Evolutionary conservation across 1,284 basidiomycete species (phyloP).

Genomic region (Rhodotorula sp.): DNA sequence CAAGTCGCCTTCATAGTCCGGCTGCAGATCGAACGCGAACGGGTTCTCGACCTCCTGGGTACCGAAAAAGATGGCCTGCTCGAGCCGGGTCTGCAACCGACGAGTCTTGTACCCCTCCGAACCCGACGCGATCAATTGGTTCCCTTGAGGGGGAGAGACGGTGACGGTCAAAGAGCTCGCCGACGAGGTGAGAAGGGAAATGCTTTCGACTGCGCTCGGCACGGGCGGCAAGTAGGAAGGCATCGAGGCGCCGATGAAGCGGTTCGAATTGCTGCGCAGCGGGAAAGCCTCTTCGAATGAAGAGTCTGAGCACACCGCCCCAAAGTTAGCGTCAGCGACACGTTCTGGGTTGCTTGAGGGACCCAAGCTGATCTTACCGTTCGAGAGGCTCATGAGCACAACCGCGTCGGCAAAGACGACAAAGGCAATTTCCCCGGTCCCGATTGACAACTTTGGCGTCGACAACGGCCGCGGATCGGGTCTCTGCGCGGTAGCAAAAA

Average conservation of each 20-base stretch:
- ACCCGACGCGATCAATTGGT: slow-evolving; percentile 37
- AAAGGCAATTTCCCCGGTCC: slow-evolving; percentile 47
- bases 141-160: slow-evolving; percentile 28
- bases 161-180: slow-evolving; percentile 43
- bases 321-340: no score
- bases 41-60: slow-evolving; percentile 73
- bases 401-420: slow-evolving; percentile 50
- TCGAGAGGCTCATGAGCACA: slow-evolving; percentile 47
- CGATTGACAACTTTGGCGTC: slow-evolving; percentile 47
- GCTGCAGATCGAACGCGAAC: slow-evolving; percentile 74
- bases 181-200: slow-evolving; percentile 45
- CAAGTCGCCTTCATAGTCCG: slow-evolving; percentile 71
- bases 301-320: not conserved
- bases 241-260: slow-evolving; percentile 46
- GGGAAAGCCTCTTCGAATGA: slow-evolving; percentile 48
- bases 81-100: slow-evolving; percentile 76
- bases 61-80: slow-evolving; percentile 80
- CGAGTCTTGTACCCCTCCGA: slow-evolving; percentile 41
- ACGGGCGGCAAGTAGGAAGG: slow-evolving; percentile 27
- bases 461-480: slow-evolving; percentile 51
- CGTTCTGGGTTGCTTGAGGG: no score
- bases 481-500: slow-evolving; percentile 38
- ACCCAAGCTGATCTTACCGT: not conserved
- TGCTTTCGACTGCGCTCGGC: slow-evolving; percentile 26
- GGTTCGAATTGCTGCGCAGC: slow-evolving; percentile 46